A percentile compares a stretch with the other conserved stretches of the same genome.
phyloP scores from a whole-genome alignment of 352 stramenopile species.

The Phytophthora capsici region DNA sequence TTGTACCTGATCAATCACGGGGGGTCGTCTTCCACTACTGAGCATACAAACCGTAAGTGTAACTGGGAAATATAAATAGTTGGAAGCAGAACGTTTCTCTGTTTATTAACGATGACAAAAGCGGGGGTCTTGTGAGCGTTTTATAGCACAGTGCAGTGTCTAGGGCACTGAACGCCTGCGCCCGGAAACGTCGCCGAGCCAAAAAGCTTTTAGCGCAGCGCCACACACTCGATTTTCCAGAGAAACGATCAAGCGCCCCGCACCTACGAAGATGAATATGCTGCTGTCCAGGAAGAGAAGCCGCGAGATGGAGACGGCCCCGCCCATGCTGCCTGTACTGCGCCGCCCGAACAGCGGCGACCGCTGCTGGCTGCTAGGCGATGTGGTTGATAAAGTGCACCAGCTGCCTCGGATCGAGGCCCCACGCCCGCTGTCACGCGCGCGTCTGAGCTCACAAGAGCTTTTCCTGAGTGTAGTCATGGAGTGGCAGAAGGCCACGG shows the following conservation, averaged over 20 bases:
- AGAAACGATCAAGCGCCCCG: conserved; percentile 11
- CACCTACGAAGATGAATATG: conserved; percentile 31
- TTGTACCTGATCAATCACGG: too few species aligned
- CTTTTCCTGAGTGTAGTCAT: conserved; percentile 87
- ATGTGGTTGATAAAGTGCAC: conserved; percentile 30
- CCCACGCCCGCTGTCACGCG: conserved; percentile 32
- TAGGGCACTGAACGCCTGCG: conserved; percentile 1
- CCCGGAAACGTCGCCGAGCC: conserved; percentile 24
- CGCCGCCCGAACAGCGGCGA: conserved; percentile 36
- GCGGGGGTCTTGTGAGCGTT: background rate
- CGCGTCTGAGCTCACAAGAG: conserved; percentile 68
- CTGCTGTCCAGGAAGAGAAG: conserved; percentile 61
- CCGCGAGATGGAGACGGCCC: conserved; percentile 33
- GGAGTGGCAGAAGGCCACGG: conserved; percentile 61
- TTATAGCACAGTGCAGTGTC: conserved; percentile 3
- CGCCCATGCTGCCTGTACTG: conserved; percentile 30
- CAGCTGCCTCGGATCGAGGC: conserved; percentile 20
- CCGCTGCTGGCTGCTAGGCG: conserved; percentile 50
- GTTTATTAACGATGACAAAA: conserved; percentile 14
- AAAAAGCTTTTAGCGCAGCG: background rate
- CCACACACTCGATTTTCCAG: conserved; percentile 24
- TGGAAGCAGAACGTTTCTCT: background rate
- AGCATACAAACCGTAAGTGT: conserved; percentile 8
- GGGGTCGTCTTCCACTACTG: background rate
- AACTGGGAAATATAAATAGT: conserved; percentile 14